phyloP scores from a whole-genome alignment of 2,329 filamentous ascomycete species.

The Neoarthrinium moseri region DNA sequence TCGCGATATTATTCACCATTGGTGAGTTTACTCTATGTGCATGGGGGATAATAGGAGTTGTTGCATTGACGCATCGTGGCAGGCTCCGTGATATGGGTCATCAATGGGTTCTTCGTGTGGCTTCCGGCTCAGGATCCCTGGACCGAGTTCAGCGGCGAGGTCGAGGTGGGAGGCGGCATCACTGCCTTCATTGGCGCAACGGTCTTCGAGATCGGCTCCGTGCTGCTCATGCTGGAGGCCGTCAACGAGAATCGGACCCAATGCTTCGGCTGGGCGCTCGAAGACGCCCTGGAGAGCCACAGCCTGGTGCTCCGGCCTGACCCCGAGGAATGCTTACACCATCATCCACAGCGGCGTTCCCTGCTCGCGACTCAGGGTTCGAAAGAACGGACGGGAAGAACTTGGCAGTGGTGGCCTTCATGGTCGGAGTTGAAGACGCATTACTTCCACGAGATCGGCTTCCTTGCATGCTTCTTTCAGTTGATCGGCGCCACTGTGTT shows the following conservation, averaged over 20 bases:
- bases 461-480: constrained; percentile 58
- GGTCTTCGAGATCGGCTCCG: constrained; percentile 62
- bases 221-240: constrained; percentile 65
- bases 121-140: constrained; percentile 54
- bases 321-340: constrained; percentile 22
- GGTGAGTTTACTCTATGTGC: constrained; percentile 21
- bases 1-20: constrained; percentile 37
- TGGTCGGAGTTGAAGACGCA: constrained; percentile 55
- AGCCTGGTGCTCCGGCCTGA: constrained; percentile 10
- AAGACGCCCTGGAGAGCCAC: constrained; percentile 41
- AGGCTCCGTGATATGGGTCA: constrained; percentile 49
- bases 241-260: constrained; percentile 64
- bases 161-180: constrained; percentile 52
- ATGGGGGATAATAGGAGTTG: background rate
- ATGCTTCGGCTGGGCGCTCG: constrained; percentile 69
- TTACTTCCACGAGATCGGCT: constrained; percentile 61
- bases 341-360: constrained; percentile 22
- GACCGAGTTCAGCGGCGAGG: constrained; percentile 42
- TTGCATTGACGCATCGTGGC: no score
- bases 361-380: constrained; percentile 12
- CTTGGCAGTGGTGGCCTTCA: constrained; percentile 55
- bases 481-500: constrained; percentile 61
- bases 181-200: constrained; percentile 67
- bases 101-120: constrained; percentile 65
- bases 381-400: constrained; percentile 14